Percentiles rank a stretch among this genome's conserved stretches.
phyloP scores from a whole-genome alignment of 768 basidiomycete genomes.

The Boletus barrowsii region DNA sequence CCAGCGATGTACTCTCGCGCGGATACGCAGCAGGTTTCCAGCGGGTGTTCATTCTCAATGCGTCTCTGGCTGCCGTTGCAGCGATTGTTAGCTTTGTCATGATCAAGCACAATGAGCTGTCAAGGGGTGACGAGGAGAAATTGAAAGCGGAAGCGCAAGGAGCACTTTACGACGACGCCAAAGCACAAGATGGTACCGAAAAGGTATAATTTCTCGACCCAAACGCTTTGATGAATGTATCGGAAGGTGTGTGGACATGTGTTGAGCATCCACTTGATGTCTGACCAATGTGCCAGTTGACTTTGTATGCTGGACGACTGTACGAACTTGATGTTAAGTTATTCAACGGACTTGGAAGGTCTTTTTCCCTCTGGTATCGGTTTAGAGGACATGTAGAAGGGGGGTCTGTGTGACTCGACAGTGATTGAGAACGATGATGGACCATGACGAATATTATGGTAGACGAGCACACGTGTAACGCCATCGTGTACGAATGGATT shows the following conservation, averaged over 20 bases:
- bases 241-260: not conserved
- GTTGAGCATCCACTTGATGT: too few relatives aligned
- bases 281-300: too few relatives aligned
- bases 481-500: too few relatives aligned
- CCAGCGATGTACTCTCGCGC: constrained; percentile 39
- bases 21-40: constrained; percentile 59
- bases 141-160: constrained; percentile 33
- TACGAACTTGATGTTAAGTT: not conserved
- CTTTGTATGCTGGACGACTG: too few relatives aligned
- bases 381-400: not conserved
- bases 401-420: too few relatives aligned
- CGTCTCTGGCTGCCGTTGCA: constrained; percentile 49
- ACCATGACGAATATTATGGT: too few relatives aligned
- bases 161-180: not conserved
- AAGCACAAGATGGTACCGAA: not conserved
- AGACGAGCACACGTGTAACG: not conserved
- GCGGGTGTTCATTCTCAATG: constrained; percentile 59
- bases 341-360: not conserved
- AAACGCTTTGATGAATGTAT: not conserved
- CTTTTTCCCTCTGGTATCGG: not conserved
- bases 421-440: too few relatives aligned
- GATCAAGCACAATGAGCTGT: constrained; percentile 60
- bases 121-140: constrained; percentile 51
- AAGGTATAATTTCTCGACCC: not conserved
- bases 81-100: constrained; percentile 53